Conservation (phyloP, 805 yeast genomes). For the Candida palmyrensis region DNA sequence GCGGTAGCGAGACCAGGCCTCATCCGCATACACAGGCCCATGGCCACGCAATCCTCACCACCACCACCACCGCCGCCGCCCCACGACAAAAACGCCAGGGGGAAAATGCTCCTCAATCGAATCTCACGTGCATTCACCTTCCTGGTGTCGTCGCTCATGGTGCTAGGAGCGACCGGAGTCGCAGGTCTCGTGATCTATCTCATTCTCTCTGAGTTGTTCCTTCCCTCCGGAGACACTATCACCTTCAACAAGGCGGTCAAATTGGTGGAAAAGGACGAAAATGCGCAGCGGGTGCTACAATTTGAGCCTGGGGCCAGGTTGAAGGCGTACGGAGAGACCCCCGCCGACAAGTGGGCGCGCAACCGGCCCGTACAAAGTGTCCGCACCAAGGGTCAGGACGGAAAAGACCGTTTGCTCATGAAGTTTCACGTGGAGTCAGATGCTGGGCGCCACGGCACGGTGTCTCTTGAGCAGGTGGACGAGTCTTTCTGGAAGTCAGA, state of each 20-base stretch:
- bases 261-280: constrained; percentile 62
- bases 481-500: constrained; percentile 61
- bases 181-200: constrained; percentile 68
- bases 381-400: constrained; percentile 64
- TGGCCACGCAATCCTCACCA: constrained; percentile 21
- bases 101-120: constrained; percentile 38
- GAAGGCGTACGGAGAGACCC: constrained; percentile 77
- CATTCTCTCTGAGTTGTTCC: constrained; percentile 70
- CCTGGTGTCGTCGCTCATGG: constrained; percentile 54
- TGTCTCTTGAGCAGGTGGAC: constrained; percentile 76
- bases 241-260: constrained; percentile 84
- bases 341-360: constrained; percentile 77
- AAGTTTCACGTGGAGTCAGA: constrained; percentile 81
- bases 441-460: constrained; percentile 57
- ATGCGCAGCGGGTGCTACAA: constrained; percentile 53
- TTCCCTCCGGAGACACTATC: constrained; percentile 90
- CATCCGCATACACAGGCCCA: neutral
- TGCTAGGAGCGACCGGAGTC: constrained; percentile 64
- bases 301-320: constrained; percentile 54
- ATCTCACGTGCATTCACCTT: constrained; percentile 57
- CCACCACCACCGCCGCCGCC: constrained; percentile 37
- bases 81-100: constrained; percentile 34
- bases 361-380: constrained; percentile 77
- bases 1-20: too few species aligned
- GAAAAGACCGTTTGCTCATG: constrained; percentile 78